Evolutionary conservation across 495 filamentous ascomycete genomes (phyloP), one percentile per base, ranked within the genome.

Genomic region (Patellaria atrata): DNA sequence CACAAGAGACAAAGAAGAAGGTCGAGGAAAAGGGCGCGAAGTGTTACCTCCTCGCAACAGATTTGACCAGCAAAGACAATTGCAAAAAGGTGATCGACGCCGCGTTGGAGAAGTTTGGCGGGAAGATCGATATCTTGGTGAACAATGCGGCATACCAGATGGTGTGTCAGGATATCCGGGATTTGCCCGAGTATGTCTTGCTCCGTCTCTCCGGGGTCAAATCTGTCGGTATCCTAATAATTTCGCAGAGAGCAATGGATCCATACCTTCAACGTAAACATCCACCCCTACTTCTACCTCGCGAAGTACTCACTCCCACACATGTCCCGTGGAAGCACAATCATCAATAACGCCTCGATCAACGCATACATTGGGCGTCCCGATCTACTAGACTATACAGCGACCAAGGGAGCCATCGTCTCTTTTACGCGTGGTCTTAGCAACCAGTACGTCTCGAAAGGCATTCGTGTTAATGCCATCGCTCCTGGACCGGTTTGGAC

Each of bases 401-500:
- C 77, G 6, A 79, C 73, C 25, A 91, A 91, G 52, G 82, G 82
- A 32, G 81, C 82, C 35, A 80, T 89, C 40, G 60, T 91, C 3
- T 67, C 81, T 11, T 87, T 91, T 59, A 86, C 80, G 0, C 74
- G 80, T 10, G 80, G 67, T 9, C 61, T 92, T 10, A 77, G 75
- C 24, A 89, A 84, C 52, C 78, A 87, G 52, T 71, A 76, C 44
- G 48, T 81, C 6, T 45, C 52, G 33, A 71, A 75, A 28, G 83
- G 81, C 4, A 85, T 89, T 50, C 70, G 82, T 3, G 80, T 86
- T 37, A 93, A 89, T 43, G 71, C 71, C 12, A 66, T 92, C 2
- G 81, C 78, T 16, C 82, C 83, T 0, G 84, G 84, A 0, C 82
- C 80, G 0, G 71, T 91, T 18, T 89, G 82, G 82, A 86, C 82